Percentiles rank a stretch among this genome's conserved stretches.
These are phyloP conservation scores for Cunninghamia lanceolata DNA, from an alignment of 75 land plant genomes.

Conservation along the genomic window DNA sequence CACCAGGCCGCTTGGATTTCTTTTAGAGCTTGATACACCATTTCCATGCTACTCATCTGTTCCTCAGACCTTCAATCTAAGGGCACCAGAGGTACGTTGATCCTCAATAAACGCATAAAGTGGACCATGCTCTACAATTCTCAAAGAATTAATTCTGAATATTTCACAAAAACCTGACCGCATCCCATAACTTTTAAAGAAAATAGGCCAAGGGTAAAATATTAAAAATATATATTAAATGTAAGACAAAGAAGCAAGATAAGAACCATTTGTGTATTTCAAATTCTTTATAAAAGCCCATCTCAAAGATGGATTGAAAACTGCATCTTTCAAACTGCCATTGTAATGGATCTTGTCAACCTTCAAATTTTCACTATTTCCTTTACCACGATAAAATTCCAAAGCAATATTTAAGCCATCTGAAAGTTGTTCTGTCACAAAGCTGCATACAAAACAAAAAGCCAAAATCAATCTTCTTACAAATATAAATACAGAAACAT, in stretches of 20 bases:
- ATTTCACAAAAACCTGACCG: neutral
- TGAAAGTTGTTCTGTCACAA: slow-evolving; percentile 54
- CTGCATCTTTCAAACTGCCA: slow-evolving; percentile 21
- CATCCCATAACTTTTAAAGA: neutral
- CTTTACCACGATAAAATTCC: slow-evolving; percentile 15
- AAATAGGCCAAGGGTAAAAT: neutral
- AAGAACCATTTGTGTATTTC: slow-evolving; percentile 46
- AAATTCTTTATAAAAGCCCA: slow-evolving; percentile 43
- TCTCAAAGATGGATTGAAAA: slow-evolving; percentile 18
- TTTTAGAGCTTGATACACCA: neutral
- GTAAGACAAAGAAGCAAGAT: slow-evolving; percentile 39
- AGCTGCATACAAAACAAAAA: slow-evolving; percentile 40
- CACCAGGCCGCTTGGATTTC: no score
- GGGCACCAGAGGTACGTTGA: neutral
- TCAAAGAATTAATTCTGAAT: neutral
- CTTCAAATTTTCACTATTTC: slow-evolving; percentile 6
- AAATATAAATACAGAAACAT: neutral
- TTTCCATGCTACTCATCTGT: neutral
- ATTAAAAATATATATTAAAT: neutral
- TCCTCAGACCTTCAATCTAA: neutral
- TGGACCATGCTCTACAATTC: neutral
- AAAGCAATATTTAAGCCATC: slow-evolving; percentile 65
- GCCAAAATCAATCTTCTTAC: neutral
- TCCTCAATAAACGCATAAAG: neutral
- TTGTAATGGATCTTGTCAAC: slow-evolving; percentile 4